Base-by-base conservation (phyloP, 495 filamentous ascomycete genomes). In the Aspergillus sclerotioniger region DNA sequence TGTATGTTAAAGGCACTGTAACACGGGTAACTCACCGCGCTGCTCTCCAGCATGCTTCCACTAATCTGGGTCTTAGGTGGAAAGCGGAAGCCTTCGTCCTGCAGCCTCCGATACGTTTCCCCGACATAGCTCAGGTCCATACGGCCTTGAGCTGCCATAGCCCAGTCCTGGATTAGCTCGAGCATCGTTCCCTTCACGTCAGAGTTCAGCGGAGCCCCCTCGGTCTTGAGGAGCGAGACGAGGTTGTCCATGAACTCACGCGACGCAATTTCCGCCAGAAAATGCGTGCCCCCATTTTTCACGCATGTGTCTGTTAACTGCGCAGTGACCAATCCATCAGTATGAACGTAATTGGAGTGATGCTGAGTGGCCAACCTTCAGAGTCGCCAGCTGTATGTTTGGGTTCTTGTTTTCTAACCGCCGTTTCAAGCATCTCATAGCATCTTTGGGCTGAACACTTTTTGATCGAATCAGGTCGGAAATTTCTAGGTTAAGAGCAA, bases 181-280 rank as follows among this genome's bases (percentile, higher is more conserved):
- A 98, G 75, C 51, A 97, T 94, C 75, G 93, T 97, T 54, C 80
- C 79, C 66, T 88, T 90, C 16, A 98, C 94, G 17, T 96, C 89
- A 51, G 84, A 72, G 67, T 96, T 96, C 28, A 92, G 80, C 10
- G 89, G 84, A 29, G 84, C 86, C 17, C 84, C 84, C 39, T 90
- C 90, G 29, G 87, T 84, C 68, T 93, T 94, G 39, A 98, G 78
- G 7, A 98, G 77, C 16, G 92, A 96, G 9, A 92, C 89, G 32
- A 98, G 73, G 65, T 96, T 97, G 71, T 98, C 94, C 90, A 98
- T 95, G 63, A 98, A 98, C 75, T 98, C 94, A 56, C 93, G 84
- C 3, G 92, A 96, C 13, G 94, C 93, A 57, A 98, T 92, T 73
- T 98, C 94, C 50, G 86, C 80, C 44, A 98, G 84, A 67, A 98